Evolutionary conservation across 441 rosid species (phyloP).

Genomic region (Kokia cookei): DNA sequence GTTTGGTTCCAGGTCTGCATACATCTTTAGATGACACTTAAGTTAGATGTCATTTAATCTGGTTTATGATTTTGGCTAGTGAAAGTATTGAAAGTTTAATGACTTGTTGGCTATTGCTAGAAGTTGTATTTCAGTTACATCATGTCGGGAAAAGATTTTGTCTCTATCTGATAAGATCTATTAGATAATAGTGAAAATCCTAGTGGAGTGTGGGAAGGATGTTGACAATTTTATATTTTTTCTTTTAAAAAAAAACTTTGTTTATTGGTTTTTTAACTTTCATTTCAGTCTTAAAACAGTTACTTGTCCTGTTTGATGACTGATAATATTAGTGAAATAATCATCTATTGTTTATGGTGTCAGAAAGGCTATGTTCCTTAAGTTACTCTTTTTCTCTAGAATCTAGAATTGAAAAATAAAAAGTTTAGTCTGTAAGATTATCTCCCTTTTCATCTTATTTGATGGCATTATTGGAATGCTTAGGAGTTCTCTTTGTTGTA

Average conservation of each 20-base stretch:
- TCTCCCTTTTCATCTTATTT: not conserved
- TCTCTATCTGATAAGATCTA: not conserved
- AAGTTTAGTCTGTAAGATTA: not conserved
- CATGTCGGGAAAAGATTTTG: not conserved
- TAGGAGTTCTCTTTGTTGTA: not conserved
- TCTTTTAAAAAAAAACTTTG: not conserved
- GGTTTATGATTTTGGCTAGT: not conserved
- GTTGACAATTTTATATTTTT: not conserved
- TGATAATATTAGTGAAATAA: not conserved
- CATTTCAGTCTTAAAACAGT: not conserved
- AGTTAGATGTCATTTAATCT: not conserved
- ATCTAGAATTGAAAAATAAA: not conserved
- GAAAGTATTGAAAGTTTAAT: not conserved
- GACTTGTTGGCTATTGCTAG: not conserved
- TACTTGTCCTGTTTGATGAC: not conserved
- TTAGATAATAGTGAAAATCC: slow-evolving; percentile 1
- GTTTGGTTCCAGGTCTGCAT: slow-evolving; percentile 68
- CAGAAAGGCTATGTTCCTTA: not conserved
- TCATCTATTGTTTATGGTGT: not conserved
- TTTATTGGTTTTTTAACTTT: not conserved
- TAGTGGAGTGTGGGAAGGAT: not conserved
- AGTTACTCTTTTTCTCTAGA: not conserved
- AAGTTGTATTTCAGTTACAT: not conserved
- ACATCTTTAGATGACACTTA: not conserved
- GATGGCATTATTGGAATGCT: not conserved